These are phyloP conservation scores for Populus simonii DNA, from an alignment of 345 rosid genomes.

Conservation along the genomic window DNA sequence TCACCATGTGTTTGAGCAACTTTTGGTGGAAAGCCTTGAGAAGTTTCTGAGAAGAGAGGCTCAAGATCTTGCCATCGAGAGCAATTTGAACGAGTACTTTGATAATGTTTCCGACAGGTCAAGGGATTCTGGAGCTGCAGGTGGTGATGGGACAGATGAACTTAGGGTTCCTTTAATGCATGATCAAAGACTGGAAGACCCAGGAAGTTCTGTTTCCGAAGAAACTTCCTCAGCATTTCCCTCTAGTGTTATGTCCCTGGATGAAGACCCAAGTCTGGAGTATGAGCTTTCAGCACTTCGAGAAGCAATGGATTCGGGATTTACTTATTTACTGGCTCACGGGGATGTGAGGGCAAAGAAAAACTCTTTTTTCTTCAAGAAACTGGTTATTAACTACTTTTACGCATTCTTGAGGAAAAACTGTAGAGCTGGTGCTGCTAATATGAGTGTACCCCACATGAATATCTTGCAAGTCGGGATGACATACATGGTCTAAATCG, in stretches of 20 bases:
- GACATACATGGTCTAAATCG: conserved; percentile 77
- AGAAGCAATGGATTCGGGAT: conserved; percentile 83
- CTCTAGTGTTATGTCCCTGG: conserved; percentile 46
- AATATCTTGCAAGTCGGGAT: conserved; percentile 78
- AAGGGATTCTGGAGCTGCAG: conserved; percentile 18
- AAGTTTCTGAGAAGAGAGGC: conserved; percentile 77
- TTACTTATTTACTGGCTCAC: conserved; percentile 74
- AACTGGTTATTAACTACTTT: conserved; percentile 86
- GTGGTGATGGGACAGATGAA: conserved; percentile 39
- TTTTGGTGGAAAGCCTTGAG: conserved; percentile 75
- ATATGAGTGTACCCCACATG: conserved; percentile 82
- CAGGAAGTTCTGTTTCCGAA: conserved; percentile 28
- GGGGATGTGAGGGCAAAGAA: conserved; percentile 86
- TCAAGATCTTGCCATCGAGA: conserved; percentile 73
- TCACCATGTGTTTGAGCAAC: conserved; percentile 75
- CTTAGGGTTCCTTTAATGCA: conserved; percentile 63
- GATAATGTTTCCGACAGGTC: conserved; percentile 44
- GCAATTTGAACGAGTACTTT: conserved; percentile 34
- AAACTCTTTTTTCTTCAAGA: conserved; percentile 73
- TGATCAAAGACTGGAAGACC: conserved; percentile 32
- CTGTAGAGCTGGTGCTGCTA: conserved; percentile 84
- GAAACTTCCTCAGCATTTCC: conserved; percentile 41
- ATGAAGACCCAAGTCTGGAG: conserved; percentile 73
- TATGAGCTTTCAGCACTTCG: conserved; percentile 75
- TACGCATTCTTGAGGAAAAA: conserved; percentile 77